Evolutionary conservation across 179 eudicot genomes (phyloP).

Genomic region (Corrigiola litoralis): DNA sequence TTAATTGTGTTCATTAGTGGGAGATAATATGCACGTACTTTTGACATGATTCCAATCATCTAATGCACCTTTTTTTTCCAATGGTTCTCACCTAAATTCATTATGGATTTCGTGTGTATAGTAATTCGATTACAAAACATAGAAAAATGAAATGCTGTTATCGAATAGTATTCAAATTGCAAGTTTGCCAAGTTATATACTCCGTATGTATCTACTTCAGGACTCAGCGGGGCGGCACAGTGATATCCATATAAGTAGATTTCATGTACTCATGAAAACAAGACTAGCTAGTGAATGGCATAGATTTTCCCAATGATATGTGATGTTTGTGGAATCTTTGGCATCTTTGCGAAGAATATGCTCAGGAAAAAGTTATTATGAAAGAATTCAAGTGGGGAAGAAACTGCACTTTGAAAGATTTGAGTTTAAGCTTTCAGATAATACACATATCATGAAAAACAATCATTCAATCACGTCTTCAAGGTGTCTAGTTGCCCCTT

Average conservation of each 20-base stretch:
- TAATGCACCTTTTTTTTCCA: too few relatives aligned
- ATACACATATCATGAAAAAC: not conserved
- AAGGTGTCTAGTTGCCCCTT: not conserved
- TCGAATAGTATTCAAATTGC: too few relatives aligned
- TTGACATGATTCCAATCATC: too few relatives aligned
- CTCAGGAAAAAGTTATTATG: not conserved
- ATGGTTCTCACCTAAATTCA: too few relatives aligned
- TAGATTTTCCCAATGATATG: not conserved
- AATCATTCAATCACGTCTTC: not conserved
- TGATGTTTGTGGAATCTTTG: slow-evolving; percentile 4
- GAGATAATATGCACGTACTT: too few relatives aligned
- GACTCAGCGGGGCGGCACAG: too few relatives aligned
- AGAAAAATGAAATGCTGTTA: too few relatives aligned
- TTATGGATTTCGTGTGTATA: too few relatives aligned
- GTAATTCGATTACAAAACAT: too few relatives aligned
- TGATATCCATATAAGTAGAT: slow-evolving; percentile 2
- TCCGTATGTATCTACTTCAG: too few relatives aligned
- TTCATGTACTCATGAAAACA: slow-evolving; percentile 11
- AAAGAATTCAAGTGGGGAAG: slow-evolving; percentile 19
- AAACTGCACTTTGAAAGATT: slow-evolving; percentile 10
- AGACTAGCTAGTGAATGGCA: slow-evolving; percentile 14
- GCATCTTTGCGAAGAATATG: slow-evolving; percentile 29
- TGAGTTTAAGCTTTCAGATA: slow-evolving; percentile 8
- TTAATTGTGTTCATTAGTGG: too few relatives aligned
- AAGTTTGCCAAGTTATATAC: too few relatives aligned